These are phyloP conservation scores for Croton laevigatus DNA, from an alignment of 441 rosid genomes.

Conservation along the genomic window DNA sequence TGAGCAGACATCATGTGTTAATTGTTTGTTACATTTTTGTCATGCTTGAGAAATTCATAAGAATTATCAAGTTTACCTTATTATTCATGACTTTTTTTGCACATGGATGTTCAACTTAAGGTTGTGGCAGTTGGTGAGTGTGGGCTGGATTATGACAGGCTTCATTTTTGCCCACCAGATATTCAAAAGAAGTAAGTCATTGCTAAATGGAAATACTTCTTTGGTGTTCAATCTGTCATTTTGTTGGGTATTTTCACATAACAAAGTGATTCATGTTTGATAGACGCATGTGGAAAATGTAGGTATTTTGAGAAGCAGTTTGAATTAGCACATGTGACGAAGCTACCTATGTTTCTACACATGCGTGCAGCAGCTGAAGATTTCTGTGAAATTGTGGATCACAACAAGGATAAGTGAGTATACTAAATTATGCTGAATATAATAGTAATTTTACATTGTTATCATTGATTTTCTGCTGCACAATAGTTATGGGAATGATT, in stretches of 20 bases:
- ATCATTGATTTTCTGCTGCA: neutral
- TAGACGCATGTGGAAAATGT: slow-evolving; percentile 14
- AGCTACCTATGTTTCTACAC: slow-evolving; percentile 93
- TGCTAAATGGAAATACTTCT: slow-evolving; percentile 19
- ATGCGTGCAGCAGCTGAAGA: slow-evolving; percentile 94
- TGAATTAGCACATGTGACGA: slow-evolving; percentile 79
- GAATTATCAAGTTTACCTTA: neutral
- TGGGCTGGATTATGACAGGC: slow-evolving; percentile 90
- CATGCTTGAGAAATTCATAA: neutral
- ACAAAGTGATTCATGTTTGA: neutral
- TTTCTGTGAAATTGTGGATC: slow-evolving; percentile 79
- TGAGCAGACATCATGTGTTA: neutral
- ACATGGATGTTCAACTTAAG: slow-evolving; percentile 32
- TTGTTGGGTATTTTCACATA: slow-evolving; percentile 10
- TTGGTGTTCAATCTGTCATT: neutral
- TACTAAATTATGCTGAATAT: neutral
- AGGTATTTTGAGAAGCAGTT: slow-evolving; percentile 98
- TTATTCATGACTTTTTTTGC: slow-evolving; percentile 5
- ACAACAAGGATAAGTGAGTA: slow-evolving; percentile 62
- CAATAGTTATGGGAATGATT: neutral
- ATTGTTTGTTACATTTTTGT: neutral
- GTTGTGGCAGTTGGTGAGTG: slow-evolving; percentile 97
- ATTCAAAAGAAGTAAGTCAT: slow-evolving; percentile 74
- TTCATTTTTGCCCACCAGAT: slow-evolving; percentile 79
- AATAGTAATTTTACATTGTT: neutral